phyloP scores from a whole-genome alignment of 805 yeast genomes.

The Candida stauntonica region DNA sequence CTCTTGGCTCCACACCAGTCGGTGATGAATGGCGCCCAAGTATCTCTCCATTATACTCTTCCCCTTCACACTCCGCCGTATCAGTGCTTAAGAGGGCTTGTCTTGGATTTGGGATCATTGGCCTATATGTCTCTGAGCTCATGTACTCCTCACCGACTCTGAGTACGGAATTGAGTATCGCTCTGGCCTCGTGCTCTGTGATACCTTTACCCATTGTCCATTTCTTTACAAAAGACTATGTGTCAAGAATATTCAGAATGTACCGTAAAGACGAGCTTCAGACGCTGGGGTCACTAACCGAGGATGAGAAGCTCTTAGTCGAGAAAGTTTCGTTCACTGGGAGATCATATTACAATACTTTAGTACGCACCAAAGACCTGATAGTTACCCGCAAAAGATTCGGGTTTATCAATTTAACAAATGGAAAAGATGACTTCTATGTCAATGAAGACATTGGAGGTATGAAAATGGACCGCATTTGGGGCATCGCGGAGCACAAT shows the following conservation, averaged over 20 bases:
- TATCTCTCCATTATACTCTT: slow-evolving; percentile 57
- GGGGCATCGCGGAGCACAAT: slow-evolving; percentile 76
- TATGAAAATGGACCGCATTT: slow-evolving; percentile 73
- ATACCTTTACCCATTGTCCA: slow-evolving; percentile 55
- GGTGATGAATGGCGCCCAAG: slow-evolving; percentile 51
- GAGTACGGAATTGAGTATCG: slow-evolving; percentile 44
- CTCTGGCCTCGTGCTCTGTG: slow-evolving; percentile 38
- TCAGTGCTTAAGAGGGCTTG: slow-evolving; percentile 60
- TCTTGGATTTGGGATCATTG: slow-evolving; percentile 55
- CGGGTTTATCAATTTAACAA: slow-evolving; percentile 48
- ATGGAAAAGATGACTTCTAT: slow-evolving; percentile 40
- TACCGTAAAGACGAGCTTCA: slow-evolving; percentile 56
- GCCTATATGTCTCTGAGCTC: slow-evolving; percentile 59
- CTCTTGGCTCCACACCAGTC: slow-evolving; percentile 39
- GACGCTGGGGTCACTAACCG: slow-evolving; percentile 53
- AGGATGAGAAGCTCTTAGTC: slow-evolving; percentile 60
- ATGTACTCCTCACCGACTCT: slow-evolving; percentile 46
- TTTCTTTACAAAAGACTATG: slow-evolving; percentile 60
- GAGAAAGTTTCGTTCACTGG: slow-evolving; percentile 71
- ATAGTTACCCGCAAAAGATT: slow-evolving; percentile 35
- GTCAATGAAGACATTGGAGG: slow-evolving; percentile 77
- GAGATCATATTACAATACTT: slow-evolving; percentile 55
- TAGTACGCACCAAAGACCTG: slow-evolving; percentile 49
- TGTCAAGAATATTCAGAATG: slow-evolving; percentile 64
- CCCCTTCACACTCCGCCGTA: slow-evolving; percentile 58